A percentile compares a stretch with the other conserved stretches of the same genome.
phyloP scores from a whole-genome alignment of 2,329 filamentous ascomycete species.

The Botrytis fragariae region DNA sequence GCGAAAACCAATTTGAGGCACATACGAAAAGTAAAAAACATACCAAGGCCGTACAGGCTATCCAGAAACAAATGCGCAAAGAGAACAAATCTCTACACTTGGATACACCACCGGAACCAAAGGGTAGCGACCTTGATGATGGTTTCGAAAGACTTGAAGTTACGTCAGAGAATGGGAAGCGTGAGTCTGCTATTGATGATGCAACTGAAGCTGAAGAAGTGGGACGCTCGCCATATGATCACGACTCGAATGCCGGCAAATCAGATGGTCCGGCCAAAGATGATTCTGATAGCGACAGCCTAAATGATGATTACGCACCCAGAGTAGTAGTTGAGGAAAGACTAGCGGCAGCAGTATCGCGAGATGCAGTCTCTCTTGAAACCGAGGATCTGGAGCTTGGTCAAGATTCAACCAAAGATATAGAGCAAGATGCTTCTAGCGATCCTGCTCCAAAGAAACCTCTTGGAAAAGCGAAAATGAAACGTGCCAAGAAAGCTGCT shows the following conservation, averaged over 20 bases:
- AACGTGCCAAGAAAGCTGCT: slow-evolving; percentile 46
- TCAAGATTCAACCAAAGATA: slow-evolving; percentile 13
- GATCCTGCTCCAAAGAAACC: slow-evolving; percentile 34
- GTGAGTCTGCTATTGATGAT: background rate
- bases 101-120: slow-evolving; percentile 30
- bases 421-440: slow-evolving; percentile 15
- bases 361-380: background rate
- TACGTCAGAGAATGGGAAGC: background rate
- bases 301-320: slow-evolving; percentile 38
- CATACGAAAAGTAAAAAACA: slow-evolving; percentile 99
- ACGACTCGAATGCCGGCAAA: background rate
- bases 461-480: slow-evolving; percentile 53
- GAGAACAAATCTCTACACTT: slow-evolving; percentile 66
- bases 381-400: background rate
- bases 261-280: background rate
- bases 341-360: background rate
- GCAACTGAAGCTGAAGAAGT: background rate
- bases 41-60: slow-evolving; percentile 75
- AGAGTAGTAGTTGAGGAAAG: slow-evolving; percentile 32
- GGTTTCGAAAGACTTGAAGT: slow-evolving; percentile 28
- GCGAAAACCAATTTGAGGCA: slow-evolving; percentile 83
- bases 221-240: background rate
- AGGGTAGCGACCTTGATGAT: slow-evolving; percentile 21
- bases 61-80: slow-evolving; percentile 78
- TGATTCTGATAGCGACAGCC: slow-evolving; percentile 23